A percentile compares a stretch with the other conserved stretches of the same genome.
phyloP scores from a whole-genome alignment of 768 basidiomycete genomes.

The Leccinum variicolor region DNA sequence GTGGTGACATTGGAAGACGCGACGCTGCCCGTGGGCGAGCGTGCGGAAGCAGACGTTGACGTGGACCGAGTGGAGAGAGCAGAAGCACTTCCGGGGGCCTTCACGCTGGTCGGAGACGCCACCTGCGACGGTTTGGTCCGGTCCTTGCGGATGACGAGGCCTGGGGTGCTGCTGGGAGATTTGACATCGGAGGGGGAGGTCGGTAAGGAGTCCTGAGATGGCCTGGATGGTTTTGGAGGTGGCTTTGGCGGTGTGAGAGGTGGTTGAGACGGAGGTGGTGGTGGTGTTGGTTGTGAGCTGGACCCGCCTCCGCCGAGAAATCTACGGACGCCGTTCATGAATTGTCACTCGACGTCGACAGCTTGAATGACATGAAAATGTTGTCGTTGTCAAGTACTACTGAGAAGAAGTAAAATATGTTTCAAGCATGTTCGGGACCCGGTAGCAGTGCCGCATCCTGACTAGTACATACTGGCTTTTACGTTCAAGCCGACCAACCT shows the following conservation, averaged over 20 bases:
- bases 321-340: constrained; percentile 73
- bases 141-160: constrained; percentile 53
- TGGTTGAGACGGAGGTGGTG: constrained; percentile 14
- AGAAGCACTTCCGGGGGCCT: constrained; percentile 25
- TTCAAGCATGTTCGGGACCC: not conserved
- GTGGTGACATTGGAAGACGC: constrained; percentile 18
- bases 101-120: constrained; percentile 21
- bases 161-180: constrained; percentile 23
- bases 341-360: constrained; percentile 14
- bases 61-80: constrained; percentile 24
- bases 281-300: constrained; percentile 29
- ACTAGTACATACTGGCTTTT: constrained; percentile 2
- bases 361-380: constrained; percentile 19
- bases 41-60: constrained; percentile 16
- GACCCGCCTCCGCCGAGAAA: constrained; percentile 48
- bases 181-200: constrained; percentile 26
- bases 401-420: not conserved
- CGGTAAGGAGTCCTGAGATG: constrained; percentile 40
- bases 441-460: not conserved
- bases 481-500: constrained; percentile 14
- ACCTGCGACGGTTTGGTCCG: constrained; percentile 32
- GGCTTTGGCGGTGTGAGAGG: constrained; percentile 24
- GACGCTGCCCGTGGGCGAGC: constrained; percentile 25
- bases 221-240: constrained; percentile 42
- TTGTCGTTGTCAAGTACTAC: constrained; percentile 8